Evolutionary conservation across 176 grass and related monocot species (phyloP), one percentile per base, ranked within the genome.

Genomic region (Cenchrus purpureus): DNA sequence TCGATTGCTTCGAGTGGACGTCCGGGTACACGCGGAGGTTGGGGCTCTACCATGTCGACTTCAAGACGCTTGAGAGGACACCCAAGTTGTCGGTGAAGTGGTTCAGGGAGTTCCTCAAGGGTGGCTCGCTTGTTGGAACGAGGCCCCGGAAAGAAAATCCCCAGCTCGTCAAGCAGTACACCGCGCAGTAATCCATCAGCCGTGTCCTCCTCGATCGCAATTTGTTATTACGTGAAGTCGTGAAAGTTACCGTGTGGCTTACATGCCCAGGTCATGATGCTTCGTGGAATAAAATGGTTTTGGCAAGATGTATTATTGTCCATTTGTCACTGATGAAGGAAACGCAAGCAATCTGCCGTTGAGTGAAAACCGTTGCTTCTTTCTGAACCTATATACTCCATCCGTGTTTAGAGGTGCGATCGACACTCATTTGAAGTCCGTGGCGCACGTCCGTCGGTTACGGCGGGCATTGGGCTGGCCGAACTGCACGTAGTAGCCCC

Each of bases 41-140:
- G 4, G 91, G 94, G 13, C 81, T 96, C 22, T 74, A 91, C 83
- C 81, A 96, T 84, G 91, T 96, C 9, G 81, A 96, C 66, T 93
- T 43, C 34, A 62, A 83, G 53, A 89, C 93, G 11, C 65, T 76
- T 42, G 60, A 87, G 76, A 84, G 90, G 79, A 91, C 80, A 0
- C 90, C 88, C 0, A 85, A 92, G n/a, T 8, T 92, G 16, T 95
- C 93, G 0, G 79, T 66, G 3, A 31, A 88, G 66, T 95, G 93
- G 93, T 89, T 84, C 28, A 82, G 70, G 13, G 46, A 88, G 15
- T 95, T 95, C 34, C 83, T 95, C 15, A 79, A 65, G 42, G 90
- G 86, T 8, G 37, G 37, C 37, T 84, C 74, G 5, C 49, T 10
- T 76, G 40, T 82, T 40, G 25, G 54, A 16, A 73, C 56, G 71